A percentile compares a stretch with the other conserved stretches of the same genome.
Conservation (phyloP, 768 basidiomycete genomes). For the Boletus huronensis region DNA sequence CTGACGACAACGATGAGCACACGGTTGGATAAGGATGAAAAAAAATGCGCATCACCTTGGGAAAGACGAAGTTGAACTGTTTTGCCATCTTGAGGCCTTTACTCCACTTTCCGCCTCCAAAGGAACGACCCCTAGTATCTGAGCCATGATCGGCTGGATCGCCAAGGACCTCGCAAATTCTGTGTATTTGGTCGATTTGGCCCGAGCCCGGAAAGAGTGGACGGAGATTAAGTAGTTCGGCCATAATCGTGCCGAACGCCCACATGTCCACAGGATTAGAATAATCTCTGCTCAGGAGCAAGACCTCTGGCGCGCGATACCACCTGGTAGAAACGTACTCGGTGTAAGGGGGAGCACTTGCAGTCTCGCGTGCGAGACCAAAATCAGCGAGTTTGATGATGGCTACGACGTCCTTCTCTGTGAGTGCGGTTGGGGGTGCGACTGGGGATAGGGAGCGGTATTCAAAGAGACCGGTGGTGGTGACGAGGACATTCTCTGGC, state of each 20-base stretch:
- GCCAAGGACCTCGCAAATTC: constrained; percentile 91
- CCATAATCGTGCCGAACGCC: constrained; percentile 98
- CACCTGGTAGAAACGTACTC: constrained; percentile 99
- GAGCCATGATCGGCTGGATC: constrained; percentile 85
- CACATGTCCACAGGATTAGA: constrained; percentile 99
- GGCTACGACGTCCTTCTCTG: constrained; percentile 91
- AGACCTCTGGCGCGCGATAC: constrained; percentile 98
- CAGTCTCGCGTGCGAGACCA: constrained; percentile 89
- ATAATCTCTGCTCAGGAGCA: constrained; percentile 88
- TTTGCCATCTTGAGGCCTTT: constrained; percentile 85
- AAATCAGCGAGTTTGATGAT: constrained; percentile 99
- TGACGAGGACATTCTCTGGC: constrained; percentile 97
- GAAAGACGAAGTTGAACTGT: constrained; percentile 82
- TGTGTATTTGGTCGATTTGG: constrained; percentile 88
- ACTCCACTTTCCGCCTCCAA: constrained; percentile 89
- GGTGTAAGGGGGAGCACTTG: constrained; percentile 88
- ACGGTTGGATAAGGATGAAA: neutral
- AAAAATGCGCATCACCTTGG: constrained; percentile 55
- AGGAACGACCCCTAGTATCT: constrained; percentile 60
- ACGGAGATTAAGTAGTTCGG: constrained; percentile 90
- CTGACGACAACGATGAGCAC: constrained; percentile 36
- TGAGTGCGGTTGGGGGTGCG: constrained; percentile 56
- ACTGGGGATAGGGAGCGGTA: constrained; percentile 79
- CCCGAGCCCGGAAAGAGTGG: constrained; percentile 93
- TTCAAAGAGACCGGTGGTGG: constrained; percentile 92